Evolutionary conservation across 2,329 filamentous ascomycete genomes (phyloP), one percentile per base, ranked within the genome.

Genomic region (Penicillium verrucosum): DNA sequence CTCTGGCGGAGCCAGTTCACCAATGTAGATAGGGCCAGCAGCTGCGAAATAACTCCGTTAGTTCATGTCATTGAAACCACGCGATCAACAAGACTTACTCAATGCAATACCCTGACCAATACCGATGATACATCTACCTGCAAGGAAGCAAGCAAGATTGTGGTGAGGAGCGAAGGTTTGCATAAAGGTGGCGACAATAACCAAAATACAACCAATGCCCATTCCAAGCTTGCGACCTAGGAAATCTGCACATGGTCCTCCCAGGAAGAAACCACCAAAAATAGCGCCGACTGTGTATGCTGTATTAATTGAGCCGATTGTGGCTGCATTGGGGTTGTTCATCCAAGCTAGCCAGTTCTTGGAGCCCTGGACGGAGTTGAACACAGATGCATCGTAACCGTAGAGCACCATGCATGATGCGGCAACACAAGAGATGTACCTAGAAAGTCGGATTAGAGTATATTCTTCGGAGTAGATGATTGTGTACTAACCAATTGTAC

Each of bases 371-470:
- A 89, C 82, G 5, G 86, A 85, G 70, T 90, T 90, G 78, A 86
- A 90, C 45, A 89, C 86, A 37, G 85, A 88, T 1, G 87, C 86
- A 79, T 89, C 87, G 69, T 89, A 89, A 56, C 87, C 87, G 69
- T 89, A 89, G 43, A 90, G 79, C 23, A 89, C 85, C 87, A 89
- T 89, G 71, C 85, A 89, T 70, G 85, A 85, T 66, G 87, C 86
- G 55, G 87, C 87, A 62, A 89, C 84, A 49, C 88, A 77, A 58
- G 85, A 86, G 62, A 88, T 84, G 76, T 86, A 89, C 85, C 84
- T 69, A 32, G 5, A 47, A 2, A 10, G n/a, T 45, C 10, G 47
- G 32, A 10, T 48, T 23, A 44, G 8, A 3, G 18, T 34, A 18
- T 23, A 5, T 27, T 3, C 27, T 2, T 18, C 6, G 0, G 4